Conservation (phyloP, 176 grass and related monocot species). For the Neostapfia colusana region DNA sequence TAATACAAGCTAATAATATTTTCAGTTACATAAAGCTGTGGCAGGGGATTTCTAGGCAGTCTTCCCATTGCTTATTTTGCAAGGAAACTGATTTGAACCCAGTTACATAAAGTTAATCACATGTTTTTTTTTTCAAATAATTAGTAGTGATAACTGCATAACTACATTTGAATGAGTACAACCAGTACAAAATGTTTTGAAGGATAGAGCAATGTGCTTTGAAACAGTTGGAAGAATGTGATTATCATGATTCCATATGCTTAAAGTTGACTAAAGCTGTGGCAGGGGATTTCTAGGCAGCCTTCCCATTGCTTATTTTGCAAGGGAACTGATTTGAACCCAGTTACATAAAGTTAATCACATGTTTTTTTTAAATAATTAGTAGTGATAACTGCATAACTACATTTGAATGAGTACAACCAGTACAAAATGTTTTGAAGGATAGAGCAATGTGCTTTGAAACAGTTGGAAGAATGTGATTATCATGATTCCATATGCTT, state of each 20-base stretch:
- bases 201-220: background rate
- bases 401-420: background rate
- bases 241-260: background rate
- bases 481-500: background rate
- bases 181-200: background rate
- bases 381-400: background rate
- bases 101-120: too few relatives aligned
- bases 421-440: background rate
- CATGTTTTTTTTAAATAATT: too few relatives aligned
- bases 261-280: background rate
- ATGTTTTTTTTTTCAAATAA: too few relatives aligned
- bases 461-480: background rate
- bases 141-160: background rate
- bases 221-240: background rate
- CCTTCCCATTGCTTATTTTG: background rate
- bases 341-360: too few relatives aligned
- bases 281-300: too few relatives aligned
- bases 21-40: background rate
- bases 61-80: background rate
- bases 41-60: too few relatives aligned
- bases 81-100: too few relatives aligned
- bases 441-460: background rate
- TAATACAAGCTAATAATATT: background rate
- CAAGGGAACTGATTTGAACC: too few relatives aligned
- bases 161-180: background rate